Evolutionary conservation across 768 basidiomycete species (phyloP).

Genomic region (Artomyces pyxidatus): DNA sequence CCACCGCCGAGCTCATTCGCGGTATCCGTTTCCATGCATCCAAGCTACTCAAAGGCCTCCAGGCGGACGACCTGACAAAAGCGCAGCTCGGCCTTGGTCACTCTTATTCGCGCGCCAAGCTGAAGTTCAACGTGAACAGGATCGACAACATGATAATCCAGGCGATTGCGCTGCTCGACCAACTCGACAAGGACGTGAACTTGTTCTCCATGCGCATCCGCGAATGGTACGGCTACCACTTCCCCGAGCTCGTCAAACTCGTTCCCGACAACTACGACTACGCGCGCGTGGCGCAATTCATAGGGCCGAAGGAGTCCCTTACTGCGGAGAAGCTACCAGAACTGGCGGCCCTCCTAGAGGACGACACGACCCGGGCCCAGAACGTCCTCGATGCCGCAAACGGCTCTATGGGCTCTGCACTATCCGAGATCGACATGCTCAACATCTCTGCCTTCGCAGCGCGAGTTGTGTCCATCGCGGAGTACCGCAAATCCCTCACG

Average conservation of each 20-base stretch:
- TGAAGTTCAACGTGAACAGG: slow-evolving; percentile 96
- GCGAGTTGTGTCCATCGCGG: slow-evolving; percentile 84
- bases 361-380: slow-evolving; percentile 78
- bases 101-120: slow-evolving; percentile 94
- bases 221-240: slow-evolving; percentile 99
- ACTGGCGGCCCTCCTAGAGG: slow-evolving; percentile 71
- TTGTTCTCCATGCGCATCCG: slow-evolving; percentile 96
- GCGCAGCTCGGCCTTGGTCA: slow-evolving; percentile 96
- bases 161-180: slow-evolving; percentile 95
- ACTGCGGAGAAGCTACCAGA: slow-evolving; percentile 74
- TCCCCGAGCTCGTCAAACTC: slow-evolving; percentile 90
- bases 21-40: slow-evolving; percentile 88
- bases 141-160: slow-evolving; percentile 99
- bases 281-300: slow-evolving; percentile 75
- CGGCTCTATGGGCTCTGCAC: slow-evolving; percentile 88
- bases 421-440: slow-evolving; percentile 89
- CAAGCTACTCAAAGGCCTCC: slow-evolving; percentile 83
- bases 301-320: slow-evolving; percentile 82
- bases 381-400: slow-evolving; percentile 93
- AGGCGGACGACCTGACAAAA: slow-evolving; percentile 80
- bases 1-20: slow-evolving; percentile 78
- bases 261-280: slow-evolving; percentile 95
- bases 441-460: slow-evolving; percentile 90
- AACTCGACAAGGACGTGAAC: slow-evolving; percentile 99
- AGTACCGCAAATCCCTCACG: slow-evolving; percentile 87